Conservation (phyloP, 768 basidiomycete genomes). For the Mycena venus region DNA sequence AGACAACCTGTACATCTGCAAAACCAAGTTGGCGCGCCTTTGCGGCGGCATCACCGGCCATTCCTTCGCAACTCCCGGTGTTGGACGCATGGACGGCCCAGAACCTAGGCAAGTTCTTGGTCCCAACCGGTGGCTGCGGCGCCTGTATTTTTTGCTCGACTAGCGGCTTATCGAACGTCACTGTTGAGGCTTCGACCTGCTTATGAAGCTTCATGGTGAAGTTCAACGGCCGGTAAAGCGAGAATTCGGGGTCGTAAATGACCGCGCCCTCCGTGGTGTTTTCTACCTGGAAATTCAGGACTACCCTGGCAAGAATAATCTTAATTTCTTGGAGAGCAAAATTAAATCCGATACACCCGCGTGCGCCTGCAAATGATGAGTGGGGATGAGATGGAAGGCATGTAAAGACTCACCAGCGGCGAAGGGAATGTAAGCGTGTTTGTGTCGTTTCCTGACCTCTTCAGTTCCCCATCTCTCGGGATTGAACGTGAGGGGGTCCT, state of each 20-base stretch:
- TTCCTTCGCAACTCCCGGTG: conserved; percentile 23
- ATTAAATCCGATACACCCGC: conserved; percentile 31
- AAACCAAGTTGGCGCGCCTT: conserved; percentile 28
- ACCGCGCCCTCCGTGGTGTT: conserved; percentile 29
- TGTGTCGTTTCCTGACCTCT: conserved; percentile 23
- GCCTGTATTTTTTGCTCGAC: conserved; percentile 11
- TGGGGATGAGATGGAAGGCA: background rate
- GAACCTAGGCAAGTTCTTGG: conserved; percentile 8
- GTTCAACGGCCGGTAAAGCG: conserved; percentile 27
- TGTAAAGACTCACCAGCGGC: conserved; percentile 9
- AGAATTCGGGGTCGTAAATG: conserved; percentile 32
- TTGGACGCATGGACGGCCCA: conserved; percentile 32
- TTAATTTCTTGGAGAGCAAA: conserved; percentile 31
- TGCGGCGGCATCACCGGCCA: conserved; percentile 27
- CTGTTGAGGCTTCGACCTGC: conserved; percentile 21
- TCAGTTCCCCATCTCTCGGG: conserved; percentile 33
- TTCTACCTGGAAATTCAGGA: conserved; percentile 30
- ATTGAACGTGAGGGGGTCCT: conserved; percentile 32
- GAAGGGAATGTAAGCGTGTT: conserved; percentile 28
- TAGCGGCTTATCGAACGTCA: too few relatives aligned
- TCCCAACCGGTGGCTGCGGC: conserved; percentile 18
- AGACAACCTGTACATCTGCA: conserved; percentile 19
- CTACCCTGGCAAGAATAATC: conserved; percentile 20
- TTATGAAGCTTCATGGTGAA: conserved; percentile 28
- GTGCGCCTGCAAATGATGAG: background rate